A percentile compares a stretch with the other conserved stretches of the same genome.
Evolutionary conservation across 768 basidiomycete genomes (phyloP).

Genomic region (Lactarius quietus): DNA sequence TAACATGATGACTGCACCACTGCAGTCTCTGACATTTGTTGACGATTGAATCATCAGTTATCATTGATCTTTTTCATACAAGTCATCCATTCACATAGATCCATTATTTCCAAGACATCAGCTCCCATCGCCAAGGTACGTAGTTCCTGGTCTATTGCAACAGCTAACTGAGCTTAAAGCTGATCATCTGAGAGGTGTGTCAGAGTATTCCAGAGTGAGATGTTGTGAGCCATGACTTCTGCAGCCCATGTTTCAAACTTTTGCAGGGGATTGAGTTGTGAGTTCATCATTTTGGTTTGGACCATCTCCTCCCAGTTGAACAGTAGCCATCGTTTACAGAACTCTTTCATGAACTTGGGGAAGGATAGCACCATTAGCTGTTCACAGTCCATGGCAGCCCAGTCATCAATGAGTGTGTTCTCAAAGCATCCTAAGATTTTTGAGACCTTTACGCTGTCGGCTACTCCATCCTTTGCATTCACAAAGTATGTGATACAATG

Average conservation of each 20-base stretch:
- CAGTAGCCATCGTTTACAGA: neutral
- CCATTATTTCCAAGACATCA: too few species aligned
- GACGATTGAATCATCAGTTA: too few species aligned
- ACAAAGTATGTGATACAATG: neutral
- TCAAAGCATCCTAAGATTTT: neutral
- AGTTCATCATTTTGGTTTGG: neutral
- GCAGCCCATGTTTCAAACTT: too few species aligned
- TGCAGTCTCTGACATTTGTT: too few species aligned
- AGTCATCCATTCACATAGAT: too few species aligned
- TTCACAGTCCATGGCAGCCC: neutral
- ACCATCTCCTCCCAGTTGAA: neutral
- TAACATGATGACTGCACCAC: too few species aligned
- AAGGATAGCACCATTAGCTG: neutral
- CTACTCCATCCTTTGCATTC: neutral
- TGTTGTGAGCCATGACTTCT: too few species aligned
- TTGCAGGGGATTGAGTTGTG: neutral
- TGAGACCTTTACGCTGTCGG: neutral
- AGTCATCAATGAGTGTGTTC: neutral
- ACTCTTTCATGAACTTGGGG: neutral
- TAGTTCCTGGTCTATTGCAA: too few species aligned
- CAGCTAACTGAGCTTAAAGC: too few species aligned
- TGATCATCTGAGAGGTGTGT: neutral
- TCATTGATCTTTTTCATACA: too few species aligned
- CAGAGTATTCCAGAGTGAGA: too few species aligned
- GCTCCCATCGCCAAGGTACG: too few species aligned